Conservation (phyloP, 208 protist species). For the Wallacemonas rigidus region DNA sequence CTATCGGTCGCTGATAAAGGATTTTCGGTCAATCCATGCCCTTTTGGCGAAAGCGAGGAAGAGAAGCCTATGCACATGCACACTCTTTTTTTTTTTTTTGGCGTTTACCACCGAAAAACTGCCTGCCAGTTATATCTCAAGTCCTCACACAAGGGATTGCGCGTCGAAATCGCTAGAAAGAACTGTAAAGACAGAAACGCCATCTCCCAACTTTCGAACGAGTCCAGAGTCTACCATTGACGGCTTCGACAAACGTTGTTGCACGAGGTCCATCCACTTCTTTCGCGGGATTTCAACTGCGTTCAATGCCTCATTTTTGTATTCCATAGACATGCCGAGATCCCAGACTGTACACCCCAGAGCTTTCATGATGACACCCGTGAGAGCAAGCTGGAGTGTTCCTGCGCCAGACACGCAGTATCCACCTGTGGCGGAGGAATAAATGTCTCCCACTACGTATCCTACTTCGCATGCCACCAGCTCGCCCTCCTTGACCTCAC, state of each 20-base stretch:
- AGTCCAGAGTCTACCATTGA: conserved; percentile 26
- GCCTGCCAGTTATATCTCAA: too few relatives aligned
- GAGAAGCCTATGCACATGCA: too few relatives aligned
- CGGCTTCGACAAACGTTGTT: conserved; percentile 18
- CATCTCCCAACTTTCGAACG: conserved; percentile 17
- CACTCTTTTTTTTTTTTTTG: too few relatives aligned
- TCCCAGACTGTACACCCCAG: conserved; percentile 82
- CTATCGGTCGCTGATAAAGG: too few relatives aligned
- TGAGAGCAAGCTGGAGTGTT: conserved; percentile 63
- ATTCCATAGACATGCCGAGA: conserved; percentile 85
- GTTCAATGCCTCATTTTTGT: conserved; percentile 57
- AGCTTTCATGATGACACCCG: conserved; percentile 42
- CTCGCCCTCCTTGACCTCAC: conserved; percentile 50
- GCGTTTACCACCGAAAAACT: too few relatives aligned
- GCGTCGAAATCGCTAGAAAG: not conserved
- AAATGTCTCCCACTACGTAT: conserved; percentile 85
- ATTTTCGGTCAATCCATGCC: too few relatives aligned
- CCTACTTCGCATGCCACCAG: conserved; percentile 79
- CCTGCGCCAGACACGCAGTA: conserved; percentile 78
- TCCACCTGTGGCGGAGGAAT: conserved; percentile 78
- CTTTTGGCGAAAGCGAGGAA: too few relatives aligned
- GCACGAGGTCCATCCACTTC: conserved; percentile 50
- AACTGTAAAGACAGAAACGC: conserved; percentile 26
- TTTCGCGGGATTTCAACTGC: conserved; percentile 38
- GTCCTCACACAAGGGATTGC: too few relatives aligned